phyloP scores from a whole-genome alignment of 176 grass and related monocot genomes.

The Phyllostachys edulis region DNA sequence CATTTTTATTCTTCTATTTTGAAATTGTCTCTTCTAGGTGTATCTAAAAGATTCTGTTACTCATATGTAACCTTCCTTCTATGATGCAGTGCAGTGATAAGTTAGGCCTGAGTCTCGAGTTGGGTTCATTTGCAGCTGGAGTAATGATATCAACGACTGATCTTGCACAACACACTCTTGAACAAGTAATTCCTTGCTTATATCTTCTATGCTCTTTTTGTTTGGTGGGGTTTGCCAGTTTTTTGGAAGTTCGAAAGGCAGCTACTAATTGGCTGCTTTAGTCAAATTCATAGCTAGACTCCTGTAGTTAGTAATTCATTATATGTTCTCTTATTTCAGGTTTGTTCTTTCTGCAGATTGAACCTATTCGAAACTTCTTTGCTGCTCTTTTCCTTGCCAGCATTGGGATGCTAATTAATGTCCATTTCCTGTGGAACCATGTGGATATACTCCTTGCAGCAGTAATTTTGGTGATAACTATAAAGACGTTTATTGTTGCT shows the following conservation, averaged over 20 bases:
- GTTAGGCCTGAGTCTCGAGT: constrained; percentile 93
- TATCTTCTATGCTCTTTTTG: constrained; percentile 13
- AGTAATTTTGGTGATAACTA: constrained; percentile 91
- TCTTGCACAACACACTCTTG: constrained; percentile 95
- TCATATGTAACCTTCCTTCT: constrained; percentile 36
- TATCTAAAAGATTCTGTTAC: constrained; percentile 17
- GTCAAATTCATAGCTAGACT: constrained; percentile 33
- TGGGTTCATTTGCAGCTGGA: constrained; percentile 98
- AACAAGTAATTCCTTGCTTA: constrained; percentile 66
- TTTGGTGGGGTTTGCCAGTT: not conserved
- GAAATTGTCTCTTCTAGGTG: not conserved
- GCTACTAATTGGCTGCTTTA: not conserved
- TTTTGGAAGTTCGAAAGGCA: not conserved
- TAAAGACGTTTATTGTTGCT: constrained; percentile 87
- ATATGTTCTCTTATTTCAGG: constrained; percentile 84
- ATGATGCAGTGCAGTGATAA: constrained; percentile 97
- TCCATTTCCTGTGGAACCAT: constrained; percentile 99
- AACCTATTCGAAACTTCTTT: constrained; percentile 98
- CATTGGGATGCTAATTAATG: constrained; percentile 99
- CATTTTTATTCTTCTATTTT: not conserved
- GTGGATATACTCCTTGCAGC: constrained; percentile 98
- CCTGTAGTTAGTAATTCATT: constrained; percentile 56
- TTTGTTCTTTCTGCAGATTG: constrained; percentile 99
- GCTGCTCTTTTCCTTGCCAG: constrained; percentile 99
- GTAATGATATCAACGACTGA: constrained; percentile 99